Evolutionary conservation across 345 rosid genomes (phyloP).

Genomic region (Eucalyptus tenuipes): DNA sequence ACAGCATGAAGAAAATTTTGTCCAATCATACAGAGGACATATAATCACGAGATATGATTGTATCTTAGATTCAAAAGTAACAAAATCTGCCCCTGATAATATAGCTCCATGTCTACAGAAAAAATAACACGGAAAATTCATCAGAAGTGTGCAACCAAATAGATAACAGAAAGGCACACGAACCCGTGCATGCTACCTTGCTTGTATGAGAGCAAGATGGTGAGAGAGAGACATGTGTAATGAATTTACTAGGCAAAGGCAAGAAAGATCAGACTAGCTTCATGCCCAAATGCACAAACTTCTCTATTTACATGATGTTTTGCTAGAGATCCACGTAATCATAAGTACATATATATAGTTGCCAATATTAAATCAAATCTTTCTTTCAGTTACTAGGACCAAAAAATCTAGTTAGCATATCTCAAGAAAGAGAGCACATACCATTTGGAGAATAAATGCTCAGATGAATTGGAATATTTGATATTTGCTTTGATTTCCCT

Average conservation of each 20-base stretch:
- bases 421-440: slow-evolving; percentile 14
- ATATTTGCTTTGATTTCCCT: slow-evolving; percentile 59
- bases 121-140: neutral
- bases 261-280: neutral
- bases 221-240: neutral
- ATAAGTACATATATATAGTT: neutral
- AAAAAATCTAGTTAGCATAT: neutral
- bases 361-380: neutral
- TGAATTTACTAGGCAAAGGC: neutral
- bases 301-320: neutral
- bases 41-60: neutral
- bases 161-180: neutral
- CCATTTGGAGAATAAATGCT: slow-evolving; percentile 84
- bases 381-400: neutral
- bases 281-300: neutral
- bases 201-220: neutral
- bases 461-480: slow-evolving; percentile 62
- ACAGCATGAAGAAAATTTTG: neutral
- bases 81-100: neutral
- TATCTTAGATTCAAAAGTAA: neutral
- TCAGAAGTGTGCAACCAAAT: neutral
- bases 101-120: neutral
- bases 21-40: neutral
- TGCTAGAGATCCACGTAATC: neutral
- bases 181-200: neutral